Base-by-base conservation (phyloP, 2,329 filamentous ascomycete genomes). In the Venturia aucupariae region DNA sequence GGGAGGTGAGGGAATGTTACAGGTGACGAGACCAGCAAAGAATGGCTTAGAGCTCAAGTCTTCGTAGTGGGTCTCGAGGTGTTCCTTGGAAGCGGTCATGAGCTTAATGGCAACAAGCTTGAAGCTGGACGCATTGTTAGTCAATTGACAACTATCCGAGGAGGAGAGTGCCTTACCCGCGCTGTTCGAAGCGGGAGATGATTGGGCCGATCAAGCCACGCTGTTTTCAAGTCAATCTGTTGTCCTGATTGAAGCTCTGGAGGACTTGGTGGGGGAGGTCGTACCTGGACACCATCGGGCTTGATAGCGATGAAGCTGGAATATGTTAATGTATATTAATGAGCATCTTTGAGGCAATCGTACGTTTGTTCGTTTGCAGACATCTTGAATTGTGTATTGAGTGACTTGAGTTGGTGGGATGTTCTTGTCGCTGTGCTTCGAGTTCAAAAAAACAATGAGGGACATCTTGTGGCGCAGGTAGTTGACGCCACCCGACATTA, bases 101-200 rank as follows among this genome's bases (percentile, higher is more conserved):
- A 99, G 87, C 90, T 99, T 99, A 86, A 99, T 90, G 80, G 92
- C 94, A 73, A 85, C 92, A 74, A 99, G 92, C 89, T 97, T 97
- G 90, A 90, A 97, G 82, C 92, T 92, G 72, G 70, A 27, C 24
- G 66, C 22, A 15, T 30, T 44, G 35, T 65, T 19, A 51, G 17
- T 59, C 39, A 64, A 41, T 69, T 62, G 67, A 61, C 24, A 42
- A n/a, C 22, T 32, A 6, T 10, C 19, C 6, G 15, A 2, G 30
- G 8, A 27, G 4, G 19, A n/a, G 2, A n/a, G 17, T 35, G 5
- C 80, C 86, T 73, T 80, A 91, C 89, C 90, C 94, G 77, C 93
- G 90, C 83, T 87, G 87, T 90, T 99, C 94, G 82, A 99, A 99
- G 82, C 94, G 92, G 78, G 85, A 86, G 86, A 99, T 90, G 87